Evolutionary conservation across 257 asterid species (phyloP), one percentile per base, ranked within the genome.

Genomic region (Nicotiana knightiana): DNA sequence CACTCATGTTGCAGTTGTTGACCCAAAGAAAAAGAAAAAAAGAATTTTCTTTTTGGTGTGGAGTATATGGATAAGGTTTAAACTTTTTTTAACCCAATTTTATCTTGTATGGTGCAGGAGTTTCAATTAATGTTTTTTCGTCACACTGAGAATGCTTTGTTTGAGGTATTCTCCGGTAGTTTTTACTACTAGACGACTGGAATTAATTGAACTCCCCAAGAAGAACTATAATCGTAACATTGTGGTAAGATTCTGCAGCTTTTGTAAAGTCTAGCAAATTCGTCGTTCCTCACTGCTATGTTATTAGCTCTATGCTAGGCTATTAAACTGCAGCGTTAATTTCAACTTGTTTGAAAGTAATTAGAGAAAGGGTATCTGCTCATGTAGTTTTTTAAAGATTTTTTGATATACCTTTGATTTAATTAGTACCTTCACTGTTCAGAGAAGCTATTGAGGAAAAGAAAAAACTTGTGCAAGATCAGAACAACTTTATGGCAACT

Each of bases 101-200:
- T 75, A 9, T 75, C 80, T 75, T 28, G 63, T 24, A 32, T 51
- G 80, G 30, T 75, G 63, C 80, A 75, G 80, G 80, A 26, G 80
- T 71, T 71, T 46, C 61, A 24, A 48, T 30, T 28, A 26, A 28
- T 58, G 37, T 26, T 61, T 30, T 48, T 35, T 35, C 54, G 78
- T 5, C 76, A 33, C 24, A 28, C 82, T 67, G 76, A 87, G 89
- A 90, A 92, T 93, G 98, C 89, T 92, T 67, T 67, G 89, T 84
- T 85, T 92, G 89, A 84, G 88, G 83, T 91, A 84, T 84, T 84
- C 89, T 85, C 83, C 89, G 26, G 90, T 90, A 63, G 66, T 87
- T 81, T 77, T 85, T 71, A 64, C 79, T 78, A 9, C 81, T 35
- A 71, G 57, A 75, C 80, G 91, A 28, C 84, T 83, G 81, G 68